phyloP scores from a whole-genome alignment of 495 filamentous ascomycete genomes.

The Penicillium angulare region DNA sequence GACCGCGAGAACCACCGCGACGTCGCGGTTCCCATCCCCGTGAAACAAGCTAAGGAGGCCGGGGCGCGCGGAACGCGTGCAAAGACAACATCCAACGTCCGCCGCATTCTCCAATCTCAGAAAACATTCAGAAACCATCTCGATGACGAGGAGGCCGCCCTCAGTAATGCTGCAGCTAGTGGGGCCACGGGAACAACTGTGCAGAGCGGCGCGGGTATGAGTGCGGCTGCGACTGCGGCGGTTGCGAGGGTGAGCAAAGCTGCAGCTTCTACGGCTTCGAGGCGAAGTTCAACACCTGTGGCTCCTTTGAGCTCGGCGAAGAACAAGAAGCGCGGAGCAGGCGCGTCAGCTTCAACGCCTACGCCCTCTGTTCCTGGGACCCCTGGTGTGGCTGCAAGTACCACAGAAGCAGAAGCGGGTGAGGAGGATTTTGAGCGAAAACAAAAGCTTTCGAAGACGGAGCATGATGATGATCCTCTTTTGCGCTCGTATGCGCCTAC shows the following conservation, averaged over 20 bases:
- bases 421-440: constrained; percentile 23
- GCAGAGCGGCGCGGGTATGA: neutral
- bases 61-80: constrained; percentile 46
- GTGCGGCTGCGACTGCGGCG: constrained; percentile 23
- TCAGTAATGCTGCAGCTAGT: constrained; percentile 22
- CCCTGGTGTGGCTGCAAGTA: constrained; percentile 8
- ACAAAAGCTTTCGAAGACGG: constrained; percentile 35
- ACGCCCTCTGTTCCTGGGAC: constrained; percentile 4
- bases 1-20: constrained; percentile 76
- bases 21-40: constrained; percentile 64
- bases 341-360: constrained; percentile 12
- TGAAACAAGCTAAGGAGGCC: constrained; percentile 46
- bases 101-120: constrained; percentile 83
- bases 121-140: constrained; percentile 92
- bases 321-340: constrained; percentile 17
- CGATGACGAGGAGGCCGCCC: constrained; percentile 78
- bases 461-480: constrained; percentile 59
- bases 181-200: constrained; percentile 4
- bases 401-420: constrained; percentile 20
- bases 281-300: constrained; percentile 40
- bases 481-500: constrained; percentile 60
- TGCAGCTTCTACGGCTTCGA: constrained; percentile 11
- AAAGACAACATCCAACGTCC: constrained; percentile 77
- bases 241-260: constrained; percentile 32
- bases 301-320: constrained; percentile 4